Evolutionary conservation across 257 asterid genomes (phyloP).

Genomic region (Primulina huaijiensis): DNA sequence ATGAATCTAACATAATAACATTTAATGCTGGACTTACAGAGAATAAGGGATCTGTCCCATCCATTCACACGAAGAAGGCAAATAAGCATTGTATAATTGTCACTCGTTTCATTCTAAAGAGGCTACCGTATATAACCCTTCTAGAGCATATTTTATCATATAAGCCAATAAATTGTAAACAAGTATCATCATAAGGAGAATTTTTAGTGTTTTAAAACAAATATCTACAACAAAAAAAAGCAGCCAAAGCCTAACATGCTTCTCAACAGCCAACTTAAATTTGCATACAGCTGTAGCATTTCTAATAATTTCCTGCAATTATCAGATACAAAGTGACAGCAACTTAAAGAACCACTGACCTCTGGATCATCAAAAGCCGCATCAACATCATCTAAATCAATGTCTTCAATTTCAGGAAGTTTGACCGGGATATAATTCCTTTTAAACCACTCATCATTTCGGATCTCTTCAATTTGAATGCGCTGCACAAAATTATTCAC

Average conservation of each 20-base stretch:
- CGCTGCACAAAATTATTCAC: constrained; percentile 58
- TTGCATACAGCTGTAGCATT: constrained; percentile 2
- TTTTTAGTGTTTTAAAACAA: neutral
- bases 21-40: constrained; percentile 3
- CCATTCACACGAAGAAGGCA: neutral
- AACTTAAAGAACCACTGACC: constrained; percentile 47
- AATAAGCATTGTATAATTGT: neutral
- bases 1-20: neutral
- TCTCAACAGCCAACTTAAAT: constrained; percentile 7
- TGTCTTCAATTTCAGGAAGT: constrained; percentile 74
- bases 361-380: constrained; percentile 97
- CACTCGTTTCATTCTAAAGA: neutral
- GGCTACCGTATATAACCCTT: neutral
- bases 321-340: constrained; percentile 11
- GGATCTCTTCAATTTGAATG: constrained; percentile 77
- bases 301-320: constrained; percentile 4
- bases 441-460: constrained; percentile 90
- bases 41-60: neutral
- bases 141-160: constrained; percentile 1
- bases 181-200: neutral
- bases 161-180: neutral
- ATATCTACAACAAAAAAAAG: constrained; percentile 9
- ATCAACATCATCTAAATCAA: constrained; percentile 90
- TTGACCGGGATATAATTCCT: constrained; percentile 69
- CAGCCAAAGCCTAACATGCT: neutral